Evolutionary conservation across 148 eudicot genomes (phyloP).

Genomic region (Amaranthus hypochondriacus): DNA sequence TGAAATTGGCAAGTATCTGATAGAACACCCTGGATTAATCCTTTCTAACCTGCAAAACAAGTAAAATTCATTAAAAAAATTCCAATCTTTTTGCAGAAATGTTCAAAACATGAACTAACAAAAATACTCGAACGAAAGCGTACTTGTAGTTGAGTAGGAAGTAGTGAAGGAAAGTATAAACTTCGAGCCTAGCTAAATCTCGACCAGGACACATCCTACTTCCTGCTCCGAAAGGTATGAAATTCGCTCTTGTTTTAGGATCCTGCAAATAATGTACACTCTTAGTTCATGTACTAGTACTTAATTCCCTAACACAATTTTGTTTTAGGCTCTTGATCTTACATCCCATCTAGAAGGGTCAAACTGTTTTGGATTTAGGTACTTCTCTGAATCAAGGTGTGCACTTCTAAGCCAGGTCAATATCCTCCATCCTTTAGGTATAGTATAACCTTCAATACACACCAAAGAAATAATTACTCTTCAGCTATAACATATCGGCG

Average conservation of each 20-base stretch:
- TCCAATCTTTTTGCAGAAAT: neutral
- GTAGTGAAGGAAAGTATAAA: conserved; percentile 44
- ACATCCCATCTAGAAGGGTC: conserved; percentile 57
- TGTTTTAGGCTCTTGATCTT: conserved; percentile 3
- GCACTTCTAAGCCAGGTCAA: conserved; percentile 46
- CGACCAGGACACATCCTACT: conserved; percentile 51
- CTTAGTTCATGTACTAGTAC: neutral
- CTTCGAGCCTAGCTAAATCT: conserved; percentile 46
- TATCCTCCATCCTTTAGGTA: conserved; percentile 54
- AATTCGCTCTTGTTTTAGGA: conserved; percentile 33
- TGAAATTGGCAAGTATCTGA: conserved; percentile 34
- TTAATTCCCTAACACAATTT: neutral
- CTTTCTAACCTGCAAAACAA: conserved; percentile 30
- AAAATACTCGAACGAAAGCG: neutral
- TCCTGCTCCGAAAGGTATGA: conserved; percentile 55
- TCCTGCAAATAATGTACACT: conserved; percentile 12
- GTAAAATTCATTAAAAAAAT: neutral
- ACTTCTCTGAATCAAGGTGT: conserved; percentile 30
- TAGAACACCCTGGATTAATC: conserved; percentile 28
- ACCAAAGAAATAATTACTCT: neutral
- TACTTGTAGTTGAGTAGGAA: conserved; percentile 51
- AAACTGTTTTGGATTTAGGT: conserved; percentile 28
- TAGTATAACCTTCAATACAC: conserved; percentile 27
- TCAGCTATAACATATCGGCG: neutral
- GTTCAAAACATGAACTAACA: neutral